Evolutionary conservation across 768 basidiomycete species (phyloP).

Genomic region (Peribolospora kevripleyi): DNA sequence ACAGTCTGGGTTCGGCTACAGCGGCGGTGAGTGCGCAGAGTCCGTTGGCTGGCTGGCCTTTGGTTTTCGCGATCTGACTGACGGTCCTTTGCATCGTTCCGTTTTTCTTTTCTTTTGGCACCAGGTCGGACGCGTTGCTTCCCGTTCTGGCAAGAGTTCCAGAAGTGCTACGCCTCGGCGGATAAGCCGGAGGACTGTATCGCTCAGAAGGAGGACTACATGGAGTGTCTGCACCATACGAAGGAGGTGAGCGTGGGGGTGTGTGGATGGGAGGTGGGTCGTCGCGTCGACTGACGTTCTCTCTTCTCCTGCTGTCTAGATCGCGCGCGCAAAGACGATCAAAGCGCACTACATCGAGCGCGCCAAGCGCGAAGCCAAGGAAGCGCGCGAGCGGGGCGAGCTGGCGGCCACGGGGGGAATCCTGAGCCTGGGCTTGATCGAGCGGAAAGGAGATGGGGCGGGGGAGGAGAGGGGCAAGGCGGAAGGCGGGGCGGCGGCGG

Average conservation of each 20-base stretch:
- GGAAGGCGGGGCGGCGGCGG: background rate
- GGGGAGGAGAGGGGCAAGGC: constrained; percentile 9
- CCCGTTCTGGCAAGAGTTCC: constrained; percentile 48
- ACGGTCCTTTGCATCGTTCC: too few relatives aligned
- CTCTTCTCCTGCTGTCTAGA: constrained; percentile 12
- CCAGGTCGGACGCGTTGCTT: constrained; percentile 67
- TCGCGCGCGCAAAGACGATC: constrained; percentile 23
- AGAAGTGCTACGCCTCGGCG: constrained; percentile 55
- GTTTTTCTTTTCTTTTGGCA: too few relatives aligned
- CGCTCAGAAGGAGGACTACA: constrained; percentile 53
- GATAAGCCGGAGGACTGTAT: constrained; percentile 51
- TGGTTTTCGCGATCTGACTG: constrained; percentile 1
- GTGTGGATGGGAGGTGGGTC: background rate
- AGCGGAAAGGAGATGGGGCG: constrained; percentile 24
- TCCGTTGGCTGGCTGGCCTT: background rate
- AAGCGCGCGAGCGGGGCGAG: constrained; percentile 46
- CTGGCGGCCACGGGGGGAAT: constrained; percentile 48
- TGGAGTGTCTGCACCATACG: constrained; percentile 70
- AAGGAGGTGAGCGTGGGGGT: constrained; percentile 43
- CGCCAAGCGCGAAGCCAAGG: constrained; percentile 37
- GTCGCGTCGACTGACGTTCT: background rate
- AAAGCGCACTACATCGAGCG: constrained; percentile 25
- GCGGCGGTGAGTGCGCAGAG: constrained; percentile 26
- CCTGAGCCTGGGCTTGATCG: constrained; percentile 47
- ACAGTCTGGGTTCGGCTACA: constrained; percentile 43